phyloP scores from a whole-genome alignment of 2,329 filamentous ascomycete genomes.

The Stemphylium lycopersici region DNA sequence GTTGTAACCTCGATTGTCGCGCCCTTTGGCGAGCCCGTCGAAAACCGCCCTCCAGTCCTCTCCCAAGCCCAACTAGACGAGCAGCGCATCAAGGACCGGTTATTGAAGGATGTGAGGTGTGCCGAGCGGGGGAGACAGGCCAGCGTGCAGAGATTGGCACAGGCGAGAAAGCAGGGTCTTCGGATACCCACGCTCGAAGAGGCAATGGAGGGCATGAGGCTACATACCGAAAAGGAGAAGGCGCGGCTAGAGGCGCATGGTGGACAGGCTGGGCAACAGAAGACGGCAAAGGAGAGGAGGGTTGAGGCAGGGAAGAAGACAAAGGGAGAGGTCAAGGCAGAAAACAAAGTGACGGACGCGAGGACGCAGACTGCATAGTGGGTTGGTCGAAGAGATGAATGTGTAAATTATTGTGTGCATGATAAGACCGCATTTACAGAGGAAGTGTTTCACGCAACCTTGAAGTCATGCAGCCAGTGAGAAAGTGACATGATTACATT shows the following conservation, averaged over 20 bases:
- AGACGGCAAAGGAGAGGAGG: conserved; percentile 36
- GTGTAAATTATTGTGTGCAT: conserved; percentile 4
- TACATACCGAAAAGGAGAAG: conserved; percentile 29
- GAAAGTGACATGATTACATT: background rate
- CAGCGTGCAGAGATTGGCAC: conserved; percentile 36
- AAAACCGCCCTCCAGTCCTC: conserved; percentile 69
- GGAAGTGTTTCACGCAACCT: background rate
- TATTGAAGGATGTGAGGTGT: conserved; percentile 63
- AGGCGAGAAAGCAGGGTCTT: conserved; percentile 35
- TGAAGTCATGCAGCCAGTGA: background rate
- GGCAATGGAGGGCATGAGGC: conserved; percentile 37
- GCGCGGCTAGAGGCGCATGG: conserved; percentile 28
- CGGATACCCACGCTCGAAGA: conserved; percentile 39
- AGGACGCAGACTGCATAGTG: conserved; percentile 28
- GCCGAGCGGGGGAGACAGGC: conserved; percentile 42
- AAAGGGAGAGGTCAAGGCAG: conserved; percentile 31
- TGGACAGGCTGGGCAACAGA: conserved; percentile 35
- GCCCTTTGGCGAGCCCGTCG: conserved; percentile 68
- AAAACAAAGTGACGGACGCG: conserved; percentile 30
- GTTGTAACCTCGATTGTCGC: conserved; percentile 78
- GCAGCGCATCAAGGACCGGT: conserved; percentile 61
- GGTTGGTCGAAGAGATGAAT: background rate
- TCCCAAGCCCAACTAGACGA: conserved; percentile 66
- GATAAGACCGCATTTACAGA: background rate
- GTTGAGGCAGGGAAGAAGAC: conserved; percentile 31